Conservation (phyloP, 225 moss, liverwort and hornwort genomes). For the Physcomitrellopsis africana region DNA sequence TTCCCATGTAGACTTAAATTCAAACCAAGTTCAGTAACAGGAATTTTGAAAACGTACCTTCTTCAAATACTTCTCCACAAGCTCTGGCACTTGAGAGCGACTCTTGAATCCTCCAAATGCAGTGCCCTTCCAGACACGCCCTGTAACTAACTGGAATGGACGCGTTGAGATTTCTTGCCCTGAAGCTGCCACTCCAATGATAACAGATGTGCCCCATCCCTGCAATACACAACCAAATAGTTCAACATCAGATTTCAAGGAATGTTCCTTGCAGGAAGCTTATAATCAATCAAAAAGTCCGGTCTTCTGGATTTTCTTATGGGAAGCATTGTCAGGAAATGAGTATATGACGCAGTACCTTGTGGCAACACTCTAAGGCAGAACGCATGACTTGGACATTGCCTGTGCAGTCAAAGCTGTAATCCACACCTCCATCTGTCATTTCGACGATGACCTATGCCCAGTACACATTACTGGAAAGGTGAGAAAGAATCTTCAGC, state of each 20-base stretch:
- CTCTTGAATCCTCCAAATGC: slow-evolving; percentile 99
- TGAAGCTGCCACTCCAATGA: slow-evolving; percentile 87
- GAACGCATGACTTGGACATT: slow-evolving; percentile 86
- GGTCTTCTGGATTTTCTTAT: background rate
- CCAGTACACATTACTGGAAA: slow-evolving; percentile 22
- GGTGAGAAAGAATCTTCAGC: slow-evolving; percentile 10
- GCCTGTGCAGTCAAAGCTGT: slow-evolving; percentile 99
- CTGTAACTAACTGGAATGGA: slow-evolving; percentile 95
- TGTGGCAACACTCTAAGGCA: slow-evolving; percentile 95
- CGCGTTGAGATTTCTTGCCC: slow-evolving; percentile 94
- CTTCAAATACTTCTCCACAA: slow-evolving; percentile 88
- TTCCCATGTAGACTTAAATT: background rate
- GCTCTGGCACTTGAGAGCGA: slow-evolving; percentile 88
- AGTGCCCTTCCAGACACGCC: slow-evolving; percentile 96
- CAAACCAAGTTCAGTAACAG: background rate
- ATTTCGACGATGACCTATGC: slow-evolving; percentile 79
- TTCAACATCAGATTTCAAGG: background rate
- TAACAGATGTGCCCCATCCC: slow-evolving; percentile 98
- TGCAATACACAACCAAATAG: slow-evolving; percentile 34
- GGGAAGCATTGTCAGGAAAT: background rate
- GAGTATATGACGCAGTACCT: slow-evolving; percentile 45
- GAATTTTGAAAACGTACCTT: slow-evolving; percentile 49
- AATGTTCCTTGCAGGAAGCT: background rate
- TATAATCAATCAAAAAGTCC: background rate
- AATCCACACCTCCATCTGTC: slow-evolving; percentile 99